Base-by-base conservation (phyloP, 805 yeast genomes). In the Lachancea kluyveri region DNA sequence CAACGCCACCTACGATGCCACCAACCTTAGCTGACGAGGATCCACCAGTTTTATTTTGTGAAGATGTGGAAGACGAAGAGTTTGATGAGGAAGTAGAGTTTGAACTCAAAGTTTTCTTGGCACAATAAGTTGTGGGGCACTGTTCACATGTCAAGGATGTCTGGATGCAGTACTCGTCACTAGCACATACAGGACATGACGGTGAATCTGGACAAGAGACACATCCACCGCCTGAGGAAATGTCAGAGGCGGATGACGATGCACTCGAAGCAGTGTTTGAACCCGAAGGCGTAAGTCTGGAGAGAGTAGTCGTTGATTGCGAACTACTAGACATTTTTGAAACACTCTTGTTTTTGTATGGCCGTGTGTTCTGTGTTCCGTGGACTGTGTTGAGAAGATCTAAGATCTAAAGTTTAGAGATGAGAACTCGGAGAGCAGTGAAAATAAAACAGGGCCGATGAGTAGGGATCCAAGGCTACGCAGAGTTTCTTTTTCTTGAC, bases 1-100 rank as follows among this genome's bases (percentile, higher is more conserved):
- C 68, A 2, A 73, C 64, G 11, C 81, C 79, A 12, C 83, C 88
- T 2, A 76, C 69, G 1, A 78, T 77, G 16, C 87, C 88, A 14
- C 87, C 90, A 0, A 79, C 82, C 20, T 31, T 31, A 21, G 42
- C 24, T 4, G 43, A 25, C n/a, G 36, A 26, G 3, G 45, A 40
- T 7, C 22, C 4, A 33, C 25, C 9, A 39, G 19, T 19, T 37
- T 24, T n/a, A 35, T 21, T 10, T 38, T 32, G 17, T 3, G 22
- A 8, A 6, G 33, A 13, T 12, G 28, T 9, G 19, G 14, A 11
- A 10, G 26, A 8, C 10, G 28, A 17, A 18, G 30, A 21, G 24
- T 16, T 19, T 5, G 45, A 8, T 4, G 39, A 12, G 3, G 47
- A 39, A n/a, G n/a, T n/a, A n/a, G n/a, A n/a, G n/a, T n/a, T n/a